A percentile compares a stretch with the other conserved stretches of the same genome.
Evolutionary conservation across 176 grass and related monocot genomes (phyloP).

Genomic region (Eleusine coracana): DNA sequence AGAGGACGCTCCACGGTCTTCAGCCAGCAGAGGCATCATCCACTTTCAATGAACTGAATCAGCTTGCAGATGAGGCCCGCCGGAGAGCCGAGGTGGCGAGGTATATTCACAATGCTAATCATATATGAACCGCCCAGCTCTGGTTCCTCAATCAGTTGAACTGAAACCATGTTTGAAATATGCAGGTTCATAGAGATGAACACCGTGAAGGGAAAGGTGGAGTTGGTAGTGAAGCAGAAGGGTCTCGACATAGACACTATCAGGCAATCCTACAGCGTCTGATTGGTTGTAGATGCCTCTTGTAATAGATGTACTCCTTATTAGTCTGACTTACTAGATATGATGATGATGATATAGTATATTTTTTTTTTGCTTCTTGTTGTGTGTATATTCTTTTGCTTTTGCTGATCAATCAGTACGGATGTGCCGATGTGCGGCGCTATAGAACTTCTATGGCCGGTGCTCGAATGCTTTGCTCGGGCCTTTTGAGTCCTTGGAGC

Average conservation of each 20-base stretch:
- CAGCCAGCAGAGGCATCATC: conserved; percentile 48
- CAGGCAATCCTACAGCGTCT: conserved; percentile 72
- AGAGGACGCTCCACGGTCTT: conserved; percentile 78
- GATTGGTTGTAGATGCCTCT: conserved; percentile 41
- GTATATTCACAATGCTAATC: conserved; percentile 23
- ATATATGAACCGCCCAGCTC: neutral
- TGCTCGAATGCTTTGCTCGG: too few relatives aligned
- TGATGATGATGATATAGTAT: too few relatives aligned
- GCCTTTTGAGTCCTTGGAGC: too few relatives aligned
- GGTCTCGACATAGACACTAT: conserved; percentile 75
- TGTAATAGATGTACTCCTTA: conserved; percentile 1
- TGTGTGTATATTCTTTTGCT: too few relatives aligned
- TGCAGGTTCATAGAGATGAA: conserved; percentile 66
- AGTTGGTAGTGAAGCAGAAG: conserved; percentile 72
- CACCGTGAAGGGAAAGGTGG: conserved; percentile 76
- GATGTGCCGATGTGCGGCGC: too few relatives aligned
- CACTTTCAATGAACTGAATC: conserved; percentile 60
- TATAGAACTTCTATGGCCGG: too few relatives aligned
- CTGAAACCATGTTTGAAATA: conserved; percentile 5
- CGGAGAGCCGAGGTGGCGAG: conserved; percentile 80
- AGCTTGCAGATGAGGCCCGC: conserved; percentile 74
- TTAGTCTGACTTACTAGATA: too few relatives aligned
- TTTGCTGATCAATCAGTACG: too few relatives aligned
- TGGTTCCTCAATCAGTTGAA: neutral
- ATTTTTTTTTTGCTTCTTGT: too few relatives aligned